Percentiles rank a stretch among this genome's conserved stretches.
Conservation (phyloP, 345 rosid genomes). For the Populus ilicifolia region DNA sequence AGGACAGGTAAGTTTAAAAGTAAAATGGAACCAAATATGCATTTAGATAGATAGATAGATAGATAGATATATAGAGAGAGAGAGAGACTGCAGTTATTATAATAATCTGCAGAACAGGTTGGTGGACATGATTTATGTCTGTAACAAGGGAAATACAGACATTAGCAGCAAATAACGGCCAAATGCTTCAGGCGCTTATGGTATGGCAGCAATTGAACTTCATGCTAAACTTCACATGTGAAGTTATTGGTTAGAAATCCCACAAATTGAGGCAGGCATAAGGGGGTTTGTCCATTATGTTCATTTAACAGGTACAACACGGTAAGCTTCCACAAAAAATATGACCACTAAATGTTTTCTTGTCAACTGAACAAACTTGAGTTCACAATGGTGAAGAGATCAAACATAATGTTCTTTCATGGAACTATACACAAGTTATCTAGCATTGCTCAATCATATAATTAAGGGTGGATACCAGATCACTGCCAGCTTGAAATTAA, state of each 20-base stretch:
- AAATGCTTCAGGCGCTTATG: not conserved
- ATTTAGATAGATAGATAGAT: not conserved
- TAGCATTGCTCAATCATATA: not conserved
- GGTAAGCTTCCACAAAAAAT: not conserved
- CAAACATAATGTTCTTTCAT: not conserved
- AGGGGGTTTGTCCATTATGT: not conserved
- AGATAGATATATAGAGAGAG: not conserved
- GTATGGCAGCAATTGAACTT: not conserved
- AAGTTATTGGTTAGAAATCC: not conserved
- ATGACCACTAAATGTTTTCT: not conserved
- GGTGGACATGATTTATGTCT: not conserved
- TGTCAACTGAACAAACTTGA: not conserved
- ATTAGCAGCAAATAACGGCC: not conserved
- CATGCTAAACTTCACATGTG: not conserved
- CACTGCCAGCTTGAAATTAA: not conserved
- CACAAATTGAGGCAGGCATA: not conserved
- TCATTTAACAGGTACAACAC: not conserved
- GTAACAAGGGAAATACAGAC: not conserved
- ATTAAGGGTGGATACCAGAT: not conserved
- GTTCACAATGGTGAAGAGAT: not conserved
- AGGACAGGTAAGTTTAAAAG: conserved; percentile 7
- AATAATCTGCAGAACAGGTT: not conserved
- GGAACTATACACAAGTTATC: not conserved
- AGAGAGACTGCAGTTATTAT: not conserved
- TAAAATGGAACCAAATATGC: not conserved